Evolutionary conservation across 2,329 filamentous ascomycete genomes (phyloP), one percentile per base, ranked within the genome.

Genomic region (Cytospora mali): DNA sequence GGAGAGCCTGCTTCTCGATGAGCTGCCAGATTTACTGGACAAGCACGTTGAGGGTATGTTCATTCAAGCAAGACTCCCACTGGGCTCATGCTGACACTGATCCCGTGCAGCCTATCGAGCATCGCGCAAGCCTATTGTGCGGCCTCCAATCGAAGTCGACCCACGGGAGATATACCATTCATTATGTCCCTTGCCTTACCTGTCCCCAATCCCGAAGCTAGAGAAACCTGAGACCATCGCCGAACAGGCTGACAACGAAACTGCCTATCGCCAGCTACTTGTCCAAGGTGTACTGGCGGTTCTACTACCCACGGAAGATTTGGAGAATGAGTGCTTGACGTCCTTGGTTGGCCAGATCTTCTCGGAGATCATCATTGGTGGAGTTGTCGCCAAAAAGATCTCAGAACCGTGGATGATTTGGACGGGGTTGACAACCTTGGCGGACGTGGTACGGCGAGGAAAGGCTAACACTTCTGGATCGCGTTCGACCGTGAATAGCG

Each of bases 361-460:
- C 66, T 91, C 93, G 7, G 93, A 97, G 75, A 87, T 96, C 73
- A 91, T 98, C 66, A 81, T 99, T 67, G 92, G 92, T 66, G 93
- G 92, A 69, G 84, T 90, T 62, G 81, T 97, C 69, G 87, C 88
- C 70, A 90, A 89, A 70, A 96, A 90, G 74, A 83, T 90, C 48
- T 92, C 90, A 68, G 89, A 98, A 76, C 91, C 91, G 27, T 96
- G 92, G 91, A 84, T 97, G 71, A 76, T 98, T 68, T 97, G 90
- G 86, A 93, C 96, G 74, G 84, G 86, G 62, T 84, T 96, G 65
- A 89, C 88, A 68, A 96, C 94, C 72, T 76, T 89, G 65, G 83
- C 81, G n/a, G 77, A 77, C 66, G 71, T 79, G 50, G 66, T 73
- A 55, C 70, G 68, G 52, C 73, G 74, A 62, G 71, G 68, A 58